These are phyloP conservation scores for Lentinula sp. DNA, from an alignment of 768 basidiomycete genomes.

Conservation along the genomic window DNA sequence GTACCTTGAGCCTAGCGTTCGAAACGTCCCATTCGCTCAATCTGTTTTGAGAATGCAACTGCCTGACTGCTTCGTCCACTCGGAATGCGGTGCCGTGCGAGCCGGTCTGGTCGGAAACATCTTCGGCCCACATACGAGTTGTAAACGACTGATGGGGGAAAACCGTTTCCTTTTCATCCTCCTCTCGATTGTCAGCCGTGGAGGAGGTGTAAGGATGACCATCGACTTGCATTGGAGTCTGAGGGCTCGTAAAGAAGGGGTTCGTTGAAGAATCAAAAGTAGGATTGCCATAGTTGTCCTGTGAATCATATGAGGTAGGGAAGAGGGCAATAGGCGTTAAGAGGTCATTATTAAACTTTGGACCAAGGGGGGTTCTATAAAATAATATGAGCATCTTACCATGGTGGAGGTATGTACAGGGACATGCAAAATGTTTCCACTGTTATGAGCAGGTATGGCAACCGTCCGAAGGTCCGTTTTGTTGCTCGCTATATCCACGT, in stretches of 20 bases:
- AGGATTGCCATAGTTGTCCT: background rate
- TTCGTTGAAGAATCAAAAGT: background rate
- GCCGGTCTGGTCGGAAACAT: conserved; percentile 27
- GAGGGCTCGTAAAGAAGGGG: too few relatives aligned
- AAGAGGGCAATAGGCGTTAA: background rate
- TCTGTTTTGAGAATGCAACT: background rate
- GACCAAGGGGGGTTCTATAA: background rate
- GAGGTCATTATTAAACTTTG: background rate
- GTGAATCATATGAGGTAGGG: background rate
- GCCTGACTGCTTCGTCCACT: conserved; percentile 4
- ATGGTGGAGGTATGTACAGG: background rate
- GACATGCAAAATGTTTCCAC: conserved; percentile 6
- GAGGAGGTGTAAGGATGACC: too few relatives aligned
- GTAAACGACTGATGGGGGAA: conserved; percentile 14
- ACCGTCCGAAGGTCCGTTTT: background rate
- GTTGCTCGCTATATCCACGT: background rate
- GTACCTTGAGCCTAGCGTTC: background rate
- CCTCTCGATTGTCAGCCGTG: background rate
- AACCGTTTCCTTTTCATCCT: background rate
- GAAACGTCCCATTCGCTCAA: conserved; percentile 1
- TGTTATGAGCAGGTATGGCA: conserved; percentile 5
- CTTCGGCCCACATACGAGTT: conserved; percentile 44
- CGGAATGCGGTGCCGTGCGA: conserved; percentile 5
- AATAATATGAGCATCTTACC: background rate
- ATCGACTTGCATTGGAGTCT: background rate